These are phyloP conservation scores for Jackrogersella minutella DNA, from an alignment of 495 filamentous ascomycete species.

Conservation along the genomic window DNA sequence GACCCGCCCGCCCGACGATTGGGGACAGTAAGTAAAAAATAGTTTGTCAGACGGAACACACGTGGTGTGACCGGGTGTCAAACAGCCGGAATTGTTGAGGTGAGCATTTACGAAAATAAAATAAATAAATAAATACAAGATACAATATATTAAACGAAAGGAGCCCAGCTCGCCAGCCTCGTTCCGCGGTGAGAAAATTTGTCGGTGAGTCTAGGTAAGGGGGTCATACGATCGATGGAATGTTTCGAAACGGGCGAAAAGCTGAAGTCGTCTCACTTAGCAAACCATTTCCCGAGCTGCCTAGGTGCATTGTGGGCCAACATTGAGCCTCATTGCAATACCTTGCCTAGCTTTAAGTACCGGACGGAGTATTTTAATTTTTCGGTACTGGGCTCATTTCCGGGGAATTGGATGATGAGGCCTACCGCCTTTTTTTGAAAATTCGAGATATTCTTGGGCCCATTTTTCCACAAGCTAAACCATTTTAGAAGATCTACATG, in stretches of 20 bases:
- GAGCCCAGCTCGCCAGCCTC: not conserved
- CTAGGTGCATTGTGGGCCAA: not conserved
- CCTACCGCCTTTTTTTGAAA: too few relatives aligned
- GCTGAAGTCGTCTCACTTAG: constrained; percentile 17
- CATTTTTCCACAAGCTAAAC: too few relatives aligned
- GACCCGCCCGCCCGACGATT: not conserved
- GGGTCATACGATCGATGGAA: constrained; percentile 39
- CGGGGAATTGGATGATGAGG: constrained; percentile 33
- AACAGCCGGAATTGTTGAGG: constrained; percentile 32
- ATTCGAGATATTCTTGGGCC: too few relatives aligned
- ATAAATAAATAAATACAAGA: too few relatives aligned
- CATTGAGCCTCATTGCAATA: constrained; percentile 25
- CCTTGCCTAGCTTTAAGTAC: not conserved
- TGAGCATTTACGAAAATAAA: too few relatives aligned
- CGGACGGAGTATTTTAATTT: constrained; percentile 23
- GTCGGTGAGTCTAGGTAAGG: constrained; percentile 30
- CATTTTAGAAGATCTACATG: too few relatives aligned
- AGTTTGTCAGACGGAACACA: constrained; percentile 19
- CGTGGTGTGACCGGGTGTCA: constrained; percentile 33
- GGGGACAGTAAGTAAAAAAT: constrained; percentile 13
- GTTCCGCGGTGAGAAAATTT: constrained; percentile 19
- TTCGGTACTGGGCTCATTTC: constrained; percentile 30
- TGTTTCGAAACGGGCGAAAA: constrained; percentile 27
- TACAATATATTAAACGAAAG: constrained; percentile 28
- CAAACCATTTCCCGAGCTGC: not conserved